phyloP scores from a whole-genome alignment of 2,329 filamentous ascomycete species.

The Aspergillus sojae region DNA sequence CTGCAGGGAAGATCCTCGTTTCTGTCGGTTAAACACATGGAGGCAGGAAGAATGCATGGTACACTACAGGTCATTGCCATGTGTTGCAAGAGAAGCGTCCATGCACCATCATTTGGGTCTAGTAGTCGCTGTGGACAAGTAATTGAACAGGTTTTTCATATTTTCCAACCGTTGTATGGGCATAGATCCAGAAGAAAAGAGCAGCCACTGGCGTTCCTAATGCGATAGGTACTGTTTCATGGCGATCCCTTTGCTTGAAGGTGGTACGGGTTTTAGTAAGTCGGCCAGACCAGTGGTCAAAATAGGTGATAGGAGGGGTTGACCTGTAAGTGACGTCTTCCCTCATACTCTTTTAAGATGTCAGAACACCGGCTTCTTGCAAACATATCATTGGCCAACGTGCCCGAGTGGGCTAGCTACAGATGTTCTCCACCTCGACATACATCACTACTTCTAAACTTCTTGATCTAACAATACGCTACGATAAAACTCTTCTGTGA shows the following conservation, averaged over 20 bases:
- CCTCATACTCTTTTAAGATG: background rate
- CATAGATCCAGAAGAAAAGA: background rate
- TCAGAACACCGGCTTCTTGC: background rate
- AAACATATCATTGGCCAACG: background rate
- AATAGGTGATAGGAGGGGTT: background rate
- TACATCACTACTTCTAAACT: background rate
- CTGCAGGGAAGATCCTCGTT: background rate
- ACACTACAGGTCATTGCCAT: background rate
- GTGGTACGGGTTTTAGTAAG: background rate
- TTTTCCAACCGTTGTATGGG: background rate
- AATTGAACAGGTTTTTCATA: background rate
- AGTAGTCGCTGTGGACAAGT: background rate
- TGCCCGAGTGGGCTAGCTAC: background rate
- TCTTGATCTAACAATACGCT: background rate
- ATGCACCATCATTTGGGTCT: background rate
- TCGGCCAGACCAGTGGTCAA: background rate
- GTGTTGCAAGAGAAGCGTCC: background rate
- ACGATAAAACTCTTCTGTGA: background rate
- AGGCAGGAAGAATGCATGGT: background rate
- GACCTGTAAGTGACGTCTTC: background rate
- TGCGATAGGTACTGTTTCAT: background rate
- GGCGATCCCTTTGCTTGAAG: no score
- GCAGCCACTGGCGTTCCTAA: no score
- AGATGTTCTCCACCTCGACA: background rate
- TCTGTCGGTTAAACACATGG: background rate